Conservation (phyloP, 2,329 filamentous ascomycete genomes). For the Ophiostoma sp. region DNA sequence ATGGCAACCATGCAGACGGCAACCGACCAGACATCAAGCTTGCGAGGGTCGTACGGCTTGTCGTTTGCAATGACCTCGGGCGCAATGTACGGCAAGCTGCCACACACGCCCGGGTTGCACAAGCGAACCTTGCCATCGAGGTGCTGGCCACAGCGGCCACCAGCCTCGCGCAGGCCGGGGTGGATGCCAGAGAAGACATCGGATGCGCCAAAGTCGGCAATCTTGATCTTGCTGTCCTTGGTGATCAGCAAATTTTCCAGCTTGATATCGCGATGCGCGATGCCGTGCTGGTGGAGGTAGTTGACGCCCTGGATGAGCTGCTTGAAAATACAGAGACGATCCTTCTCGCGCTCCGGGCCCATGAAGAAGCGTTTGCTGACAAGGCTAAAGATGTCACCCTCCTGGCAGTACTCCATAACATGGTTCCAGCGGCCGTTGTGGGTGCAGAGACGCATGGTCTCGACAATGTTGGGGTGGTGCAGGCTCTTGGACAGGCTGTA, state of each 20-base stretch:
- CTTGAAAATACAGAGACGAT: slow-evolving; percentile 82
- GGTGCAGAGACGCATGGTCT: slow-evolving; percentile 70
- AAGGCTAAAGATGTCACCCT: slow-evolving; percentile 73
- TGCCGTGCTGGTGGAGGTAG: slow-evolving; percentile 77
- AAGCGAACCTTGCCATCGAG: slow-evolving; percentile 65
- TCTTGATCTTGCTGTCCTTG: slow-evolving; percentile 76
- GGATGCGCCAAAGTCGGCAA: slow-evolving; percentile 86
- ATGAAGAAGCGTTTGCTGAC: slow-evolving; percentile 67
- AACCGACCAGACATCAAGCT: slow-evolving; percentile 80
- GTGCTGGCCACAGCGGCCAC: slow-evolving; percentile 66
- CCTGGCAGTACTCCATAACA: slow-evolving; percentile 86
- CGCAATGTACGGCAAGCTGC: slow-evolving; percentile 79
- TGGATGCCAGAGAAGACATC: slow-evolving; percentile 80
- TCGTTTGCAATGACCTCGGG: slow-evolving; percentile 74
- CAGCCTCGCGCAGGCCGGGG: slow-evolving; percentile 67
- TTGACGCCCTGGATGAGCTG: slow-evolving; percentile 76
- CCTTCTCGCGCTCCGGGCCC: slow-evolving; percentile 57
- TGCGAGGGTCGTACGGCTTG: slow-evolving; percentile 63
- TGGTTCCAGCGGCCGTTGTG: slow-evolving; percentile 76
- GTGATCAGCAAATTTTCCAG: slow-evolving; percentile 79
- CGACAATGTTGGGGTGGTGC: slow-evolving; percentile 81
- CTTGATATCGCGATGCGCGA: slow-evolving; percentile 88
- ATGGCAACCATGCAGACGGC: slow-evolving; percentile 79
- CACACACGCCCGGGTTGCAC: slow-evolving; percentile 75
- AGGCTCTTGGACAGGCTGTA: slow-evolving; percentile 81